These are phyloP conservation scores for Aspergillus clavatus DNA, from an alignment of 2,329 filamentous ascomycete species.

Conservation along the genomic window DNA sequence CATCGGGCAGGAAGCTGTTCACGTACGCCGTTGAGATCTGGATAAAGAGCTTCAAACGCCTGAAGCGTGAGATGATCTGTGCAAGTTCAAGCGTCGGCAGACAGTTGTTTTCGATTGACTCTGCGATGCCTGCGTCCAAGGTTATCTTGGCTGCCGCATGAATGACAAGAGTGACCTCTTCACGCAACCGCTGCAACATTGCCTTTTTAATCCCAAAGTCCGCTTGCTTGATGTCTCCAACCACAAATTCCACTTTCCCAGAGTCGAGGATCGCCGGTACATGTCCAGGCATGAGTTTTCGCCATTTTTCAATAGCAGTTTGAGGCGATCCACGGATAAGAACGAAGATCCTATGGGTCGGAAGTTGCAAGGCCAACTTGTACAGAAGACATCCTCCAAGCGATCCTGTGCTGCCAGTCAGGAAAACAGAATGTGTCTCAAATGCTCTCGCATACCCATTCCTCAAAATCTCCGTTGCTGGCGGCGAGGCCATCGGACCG, in stretches of 20 bases:
- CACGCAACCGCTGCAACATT: constrained; percentile 15
- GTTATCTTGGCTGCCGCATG: constrained; percentile 31
- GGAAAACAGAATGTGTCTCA: constrained; percentile 24
- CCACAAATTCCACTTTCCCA: constrained; percentile 25
- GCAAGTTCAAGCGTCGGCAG: constrained; percentile 28
- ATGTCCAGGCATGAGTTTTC: constrained; percentile 26
- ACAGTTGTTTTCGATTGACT: constrained; percentile 30
- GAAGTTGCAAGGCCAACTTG: constrained; percentile 30
- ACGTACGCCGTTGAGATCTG: constrained; percentile 30
- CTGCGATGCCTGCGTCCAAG: constrained; percentile 23
- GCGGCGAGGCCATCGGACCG: constrained; percentile 4
- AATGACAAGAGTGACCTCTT: constrained; percentile 30
- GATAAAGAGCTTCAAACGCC: constrained; percentile 24
- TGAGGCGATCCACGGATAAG: constrained; percentile 23
- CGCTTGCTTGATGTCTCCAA: constrained; percentile 24
- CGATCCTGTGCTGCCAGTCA: constrained; percentile 30
- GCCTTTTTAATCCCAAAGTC: constrained; percentile 22
- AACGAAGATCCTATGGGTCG: constrained; percentile 28
- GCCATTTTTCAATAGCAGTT: constrained; percentile 26
- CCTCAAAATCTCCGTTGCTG: constrained; percentile 17
- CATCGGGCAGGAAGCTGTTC: constrained; percentile 30
- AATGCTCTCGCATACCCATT: constrained; percentile 25
- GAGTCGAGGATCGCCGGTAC: constrained; percentile 21
- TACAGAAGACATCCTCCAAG: constrained; percentile 32
- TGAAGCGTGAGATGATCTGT: constrained; percentile 23